Conservation (phyloP, 2,329 filamentous ascomycete species). For the Fusarium siculi region DNA sequence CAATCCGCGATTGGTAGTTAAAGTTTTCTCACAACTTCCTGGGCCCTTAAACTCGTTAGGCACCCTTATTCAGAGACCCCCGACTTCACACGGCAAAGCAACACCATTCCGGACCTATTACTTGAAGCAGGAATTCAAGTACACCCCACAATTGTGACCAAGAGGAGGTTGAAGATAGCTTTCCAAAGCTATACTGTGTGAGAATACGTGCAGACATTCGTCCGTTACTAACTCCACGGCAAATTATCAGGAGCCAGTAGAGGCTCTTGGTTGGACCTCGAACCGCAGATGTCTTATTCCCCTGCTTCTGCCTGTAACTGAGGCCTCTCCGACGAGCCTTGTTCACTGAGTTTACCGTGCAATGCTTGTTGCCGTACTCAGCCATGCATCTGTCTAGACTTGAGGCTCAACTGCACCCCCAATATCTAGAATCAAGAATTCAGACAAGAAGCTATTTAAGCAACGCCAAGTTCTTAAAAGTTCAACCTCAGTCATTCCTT, state of each 20-base stretch:
- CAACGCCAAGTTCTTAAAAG: slow-evolving; percentile 10
- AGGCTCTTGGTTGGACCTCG: slow-evolving; percentile 19
- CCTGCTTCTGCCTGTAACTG: slow-evolving; percentile 40
- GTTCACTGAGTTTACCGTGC: slow-evolving; percentile 16
- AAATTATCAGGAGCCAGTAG: slow-evolving; percentile 27
- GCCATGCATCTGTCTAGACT: slow-evolving; percentile 4
- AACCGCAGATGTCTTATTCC: slow-evolving; percentile 21
- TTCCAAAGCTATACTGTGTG: slow-evolving; percentile 6
- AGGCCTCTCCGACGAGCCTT: slow-evolving; percentile 16
- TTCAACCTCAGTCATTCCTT: slow-evolving; percentile 26
- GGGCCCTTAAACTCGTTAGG: slow-evolving; percentile 6
- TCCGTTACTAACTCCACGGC: slow-evolving; percentile 27
- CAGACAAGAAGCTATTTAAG: slow-evolving; percentile 35
- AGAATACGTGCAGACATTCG: slow-evolving; percentile 29
- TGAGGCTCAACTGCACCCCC: slow-evolving; percentile 36
- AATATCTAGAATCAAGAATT: slow-evolving; percentile 9
- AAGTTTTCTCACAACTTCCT: neutral
- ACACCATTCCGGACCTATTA: slow-evolving; percentile 8
- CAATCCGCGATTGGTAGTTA: slow-evolving; percentile 1
- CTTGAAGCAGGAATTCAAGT: slow-evolving; percentile 20
- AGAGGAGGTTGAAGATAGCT: neutral
- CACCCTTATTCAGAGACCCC: slow-evolving; percentile 6
- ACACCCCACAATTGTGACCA: slow-evolving; percentile 16
- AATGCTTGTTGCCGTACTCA: slow-evolving; percentile 1
- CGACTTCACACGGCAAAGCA: slow-evolving; percentile 7